Conservation (phyloP, 768 basidiomycete genomes). For the Amanita molliuscula region DNA sequence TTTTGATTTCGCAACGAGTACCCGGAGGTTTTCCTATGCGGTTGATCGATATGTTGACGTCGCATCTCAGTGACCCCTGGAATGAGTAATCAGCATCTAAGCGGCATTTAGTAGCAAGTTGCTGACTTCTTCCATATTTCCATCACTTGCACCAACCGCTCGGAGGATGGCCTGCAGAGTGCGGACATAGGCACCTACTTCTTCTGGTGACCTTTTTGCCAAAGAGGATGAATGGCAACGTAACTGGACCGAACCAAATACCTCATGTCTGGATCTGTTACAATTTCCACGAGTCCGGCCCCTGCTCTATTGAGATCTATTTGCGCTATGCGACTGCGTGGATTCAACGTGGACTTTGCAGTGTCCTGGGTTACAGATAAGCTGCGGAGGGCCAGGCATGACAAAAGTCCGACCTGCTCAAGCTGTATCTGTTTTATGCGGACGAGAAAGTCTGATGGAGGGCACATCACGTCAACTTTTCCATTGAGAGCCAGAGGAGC, state of each 20-base stretch:
- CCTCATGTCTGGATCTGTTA: slow-evolving; percentile 89
- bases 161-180: slow-evolving; percentile 75
- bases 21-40: slow-evolving; percentile 50
- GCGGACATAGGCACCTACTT: slow-evolving; percentile 81
- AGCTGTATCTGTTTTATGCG: slow-evolving; percentile 91
- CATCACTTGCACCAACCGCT: slow-evolving; percentile 81
- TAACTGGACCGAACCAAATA: slow-evolving; percentile 14
- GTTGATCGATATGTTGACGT: slow-evolving; percentile 92
- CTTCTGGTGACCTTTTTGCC: slow-evolving; percentile 57
- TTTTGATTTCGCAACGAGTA: slow-evolving; percentile 94
- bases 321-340: slow-evolving; percentile 37
- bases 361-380: slow-evolving; percentile 53
- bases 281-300: slow-evolving; percentile 87
- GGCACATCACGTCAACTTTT: slow-evolving; percentile 31
- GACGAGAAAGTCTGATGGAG: slow-evolving; percentile 33
- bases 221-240: background rate
- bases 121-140: slow-evolving; percentile 90
- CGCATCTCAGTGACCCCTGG: slow-evolving; percentile 89
- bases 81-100: background rate
- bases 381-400: background rate
- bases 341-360: slow-evolving; percentile 66
- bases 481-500: slow-evolving; percentile 76
- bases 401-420: slow-evolving; percentile 61
- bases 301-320: slow-evolving; percentile 93
- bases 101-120: background rate